Base-by-base conservation (phyloP, 257 asterid species). In the Solanum tarapatanum region DNA sequence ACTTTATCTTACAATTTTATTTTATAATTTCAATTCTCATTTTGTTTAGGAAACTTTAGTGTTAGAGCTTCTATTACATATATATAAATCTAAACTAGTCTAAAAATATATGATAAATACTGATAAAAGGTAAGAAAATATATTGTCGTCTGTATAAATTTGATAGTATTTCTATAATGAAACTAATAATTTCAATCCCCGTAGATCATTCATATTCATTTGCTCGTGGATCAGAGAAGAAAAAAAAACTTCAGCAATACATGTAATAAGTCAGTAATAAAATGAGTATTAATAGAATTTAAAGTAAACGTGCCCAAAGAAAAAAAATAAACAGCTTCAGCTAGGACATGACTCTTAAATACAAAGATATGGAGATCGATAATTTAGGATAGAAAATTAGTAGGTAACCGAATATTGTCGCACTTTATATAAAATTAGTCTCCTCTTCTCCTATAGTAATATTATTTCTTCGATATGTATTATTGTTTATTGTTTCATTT, bases 61-160 rank as follows among this genome's bases (percentile, higher is more conserved):
- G 24, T 3, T 39, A 77, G 35, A 12, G 4, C 7, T 77, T 24
- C 11, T 19, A 13, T 12, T 7, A 39, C 28, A 24, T 39, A 8
- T 77, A 77, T 19, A 8, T 58, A 19, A 79, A 43, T 79, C 4
- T 16, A 26, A 6, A 24, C 28, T 26, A 77, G 6, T n/a, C 23
- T 11, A 3, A 37, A 35, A n/a, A n/a, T 30, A 39, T 76, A 76
- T 11, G 13, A 76, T 76, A 23, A 36, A 23, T n/a, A 37, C 0
- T 3, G 1, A 39, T 39, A 77, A 13, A 6, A 24, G 21, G 5
- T 26, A 79, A 26, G 2, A 24, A 43, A 19, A 43, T 6, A 2
- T 43, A 26, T 17, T 1, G 1, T 1, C 0, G 3, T 19, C 1
- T 0, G 0, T 45, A 16, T 26, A 43, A 4, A 43, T 79, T 11